A percentile compares a stretch with the other conserved stretches of the same genome.
Conservation (phyloP, 768 basidiomycete genomes). For the Hericium coralloides region DNA sequence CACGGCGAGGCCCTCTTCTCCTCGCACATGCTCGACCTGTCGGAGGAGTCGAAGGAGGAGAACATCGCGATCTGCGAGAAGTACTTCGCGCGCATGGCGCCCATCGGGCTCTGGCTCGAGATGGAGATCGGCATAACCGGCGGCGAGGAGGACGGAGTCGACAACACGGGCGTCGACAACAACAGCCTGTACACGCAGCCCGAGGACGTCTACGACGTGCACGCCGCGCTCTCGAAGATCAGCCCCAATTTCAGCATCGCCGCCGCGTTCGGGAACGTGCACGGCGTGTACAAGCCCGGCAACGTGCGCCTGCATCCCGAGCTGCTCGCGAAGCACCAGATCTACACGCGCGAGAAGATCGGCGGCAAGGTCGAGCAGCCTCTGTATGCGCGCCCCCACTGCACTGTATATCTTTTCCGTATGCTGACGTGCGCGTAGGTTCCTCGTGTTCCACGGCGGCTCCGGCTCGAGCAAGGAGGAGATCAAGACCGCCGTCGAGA, state of each 20-base stretch:
- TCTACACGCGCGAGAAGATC: constrained; percentile 59
- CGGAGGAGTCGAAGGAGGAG: constrained; percentile 84
- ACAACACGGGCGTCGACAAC: constrained; percentile 96
- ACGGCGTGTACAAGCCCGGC: constrained; percentile 98
- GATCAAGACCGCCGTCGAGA: constrained; percentile 80
- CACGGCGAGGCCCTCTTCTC: constrained; percentile 87
- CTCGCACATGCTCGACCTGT: constrained; percentile 98
- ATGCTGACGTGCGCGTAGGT: constrained; percentile 35
- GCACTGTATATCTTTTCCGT: not conserved
- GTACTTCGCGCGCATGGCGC: constrained; percentile 94
- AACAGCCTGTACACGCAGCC: constrained; percentile 93
- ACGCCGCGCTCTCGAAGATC: constrained; percentile 75
- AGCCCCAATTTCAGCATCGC: constrained; percentile 95
- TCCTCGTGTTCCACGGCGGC: constrained; percentile 99
- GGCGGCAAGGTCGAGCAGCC: constrained; percentile 61
- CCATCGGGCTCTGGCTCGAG: constrained; percentile 92
- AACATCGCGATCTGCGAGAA: constrained; percentile 91
- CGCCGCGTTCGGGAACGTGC: constrained; percentile 97
- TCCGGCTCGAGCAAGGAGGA: constrained; percentile 96
- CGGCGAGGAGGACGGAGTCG: constrained; percentile 98
- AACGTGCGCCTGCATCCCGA: constrained; percentile 93
- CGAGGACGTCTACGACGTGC: constrained; percentile 88
- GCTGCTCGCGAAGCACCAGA: constrained; percentile 87
- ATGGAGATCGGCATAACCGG: constrained; percentile 99
- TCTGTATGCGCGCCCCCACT: constrained; percentile 59